Evolutionary conservation across 805 yeast genomes (phyloP).

Genomic region (Ogataea pilisensis): DNA sequence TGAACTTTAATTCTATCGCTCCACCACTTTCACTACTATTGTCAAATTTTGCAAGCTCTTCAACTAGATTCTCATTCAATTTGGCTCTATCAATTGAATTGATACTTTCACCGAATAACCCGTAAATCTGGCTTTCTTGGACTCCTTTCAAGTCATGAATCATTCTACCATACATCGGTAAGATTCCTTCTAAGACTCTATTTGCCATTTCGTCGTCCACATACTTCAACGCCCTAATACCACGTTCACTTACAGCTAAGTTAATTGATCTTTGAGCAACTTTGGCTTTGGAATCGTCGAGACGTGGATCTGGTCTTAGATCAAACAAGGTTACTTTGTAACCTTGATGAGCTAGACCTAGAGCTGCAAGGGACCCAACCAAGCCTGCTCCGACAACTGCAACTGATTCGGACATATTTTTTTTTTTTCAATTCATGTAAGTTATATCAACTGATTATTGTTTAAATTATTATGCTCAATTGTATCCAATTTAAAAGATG

Average conservation of each 20-base stretch:
- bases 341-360: slow-evolving; percentile 74
- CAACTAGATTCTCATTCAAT: slow-evolving; percentile 60
- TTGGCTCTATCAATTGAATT: slow-evolving; percentile 78
- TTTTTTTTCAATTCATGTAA: neutral
- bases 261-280: slow-evolving; percentile 64
- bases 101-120: slow-evolving; percentile 76
- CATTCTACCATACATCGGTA: slow-evolving; percentile 91
- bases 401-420: slow-evolving; percentile 30
- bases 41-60: slow-evolving; percentile 52
- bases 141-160: slow-evolving; percentile 66
- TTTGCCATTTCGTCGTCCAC: slow-evolving; percentile 58
- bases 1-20: slow-evolving; percentile 44
- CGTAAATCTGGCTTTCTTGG: slow-evolving; percentile 69
- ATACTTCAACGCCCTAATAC: slow-evolving; percentile 61
- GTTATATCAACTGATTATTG: no score
- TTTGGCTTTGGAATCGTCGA: slow-evolving; percentile 9
- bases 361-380: slow-evolving; percentile 80
- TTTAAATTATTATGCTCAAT: no score
- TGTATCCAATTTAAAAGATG: no score
- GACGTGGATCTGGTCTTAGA: slow-evolving; percentile 63
- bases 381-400: slow-evolving; percentile 86
- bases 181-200: slow-evolving; percentile 52
- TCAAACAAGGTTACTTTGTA: slow-evolving; percentile 71
- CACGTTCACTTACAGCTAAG: slow-evolving; percentile 83
- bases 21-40: slow-evolving; percentile 12